A percentile compares a stretch with the other conserved stretches of the same genome.
These are phyloP conservation scores for Triticum dicoccoides DNA, from an alignment of 176 grass and related monocot genomes.

Conservation along the genomic window DNA sequence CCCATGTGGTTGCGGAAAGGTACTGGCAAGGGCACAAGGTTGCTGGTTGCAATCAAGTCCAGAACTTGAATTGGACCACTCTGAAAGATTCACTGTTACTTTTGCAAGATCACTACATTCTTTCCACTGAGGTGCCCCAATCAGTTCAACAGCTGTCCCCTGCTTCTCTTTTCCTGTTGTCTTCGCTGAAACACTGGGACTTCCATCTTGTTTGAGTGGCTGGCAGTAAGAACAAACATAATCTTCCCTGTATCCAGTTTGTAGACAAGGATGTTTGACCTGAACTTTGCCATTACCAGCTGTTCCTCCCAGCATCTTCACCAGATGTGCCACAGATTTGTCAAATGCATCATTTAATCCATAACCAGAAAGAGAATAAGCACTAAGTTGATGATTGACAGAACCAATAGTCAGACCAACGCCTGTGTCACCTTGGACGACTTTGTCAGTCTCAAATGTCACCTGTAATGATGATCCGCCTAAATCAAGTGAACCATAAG, in stretches of 20 bases:
- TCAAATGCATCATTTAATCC: constrained; percentile 99
- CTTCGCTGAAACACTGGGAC: constrained; percentile 53
- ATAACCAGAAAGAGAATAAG: constrained; percentile 97
- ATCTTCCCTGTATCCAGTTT: constrained; percentile 86
- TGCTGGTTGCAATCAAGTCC: constrained; percentile 66
- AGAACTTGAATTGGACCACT: constrained; percentile 74
- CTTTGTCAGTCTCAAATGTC: constrained; percentile 84
- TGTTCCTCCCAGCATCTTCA: constrained; percentile 44
- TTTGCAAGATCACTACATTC: constrained; percentile 77
- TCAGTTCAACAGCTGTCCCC: constrained; percentile 66
- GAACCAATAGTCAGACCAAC: constrained; percentile 75
- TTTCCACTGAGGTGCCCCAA: constrained; percentile 85
- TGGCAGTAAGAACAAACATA: constrained; percentile 79
- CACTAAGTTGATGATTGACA: constrained; percentile 72
- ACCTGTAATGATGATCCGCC: constrained; percentile 99
- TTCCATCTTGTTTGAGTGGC: constrained; percentile 60
- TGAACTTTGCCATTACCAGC: constrained; percentile 58
- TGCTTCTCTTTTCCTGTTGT: constrained; percentile 39
- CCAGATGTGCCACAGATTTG: constrained; percentile 86
- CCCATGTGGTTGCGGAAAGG: constrained; percentile 65
- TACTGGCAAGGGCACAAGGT: constrained; percentile 76
- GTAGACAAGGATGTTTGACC: constrained; percentile 89
- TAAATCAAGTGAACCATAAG: constrained; percentile 93
- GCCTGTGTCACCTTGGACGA: constrained; percentile 58
- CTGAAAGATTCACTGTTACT: constrained; percentile 71